phyloP scores from a whole-genome alignment of 2,329 filamentous ascomycete genomes.

The Nemania diffusa region DNA sequence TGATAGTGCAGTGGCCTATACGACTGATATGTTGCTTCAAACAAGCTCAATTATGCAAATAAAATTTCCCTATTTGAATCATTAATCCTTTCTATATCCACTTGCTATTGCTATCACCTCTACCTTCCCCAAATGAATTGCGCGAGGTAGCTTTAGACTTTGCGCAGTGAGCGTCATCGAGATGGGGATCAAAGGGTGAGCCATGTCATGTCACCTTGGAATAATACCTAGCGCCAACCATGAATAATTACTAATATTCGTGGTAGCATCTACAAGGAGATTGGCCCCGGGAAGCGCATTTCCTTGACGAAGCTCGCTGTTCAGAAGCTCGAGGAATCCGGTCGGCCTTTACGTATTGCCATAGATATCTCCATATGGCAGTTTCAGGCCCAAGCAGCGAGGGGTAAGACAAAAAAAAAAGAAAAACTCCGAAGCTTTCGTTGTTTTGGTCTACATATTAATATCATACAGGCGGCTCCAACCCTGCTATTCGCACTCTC shows the following conservation, averaged over 20 bases:
- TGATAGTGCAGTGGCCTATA: neutral
- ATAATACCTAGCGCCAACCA: neutral
- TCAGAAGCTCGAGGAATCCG: slow-evolving; percentile 75
- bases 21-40: slow-evolving; percentile 1
- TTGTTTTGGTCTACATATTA: neutral
- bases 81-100: neutral
- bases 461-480: slow-evolving; percentile 70
- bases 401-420: slow-evolving; percentile 55
- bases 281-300: slow-evolving; percentile 81
- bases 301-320: slow-evolving; percentile 85
- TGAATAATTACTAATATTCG: slow-evolving; percentile 9
- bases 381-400: slow-evolving; percentile 88
- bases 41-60: neutral
- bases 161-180: slow-evolving; percentile 30
- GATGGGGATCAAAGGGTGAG: slow-evolving; percentile 76
- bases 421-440: neutral
- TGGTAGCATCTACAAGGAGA: slow-evolving; percentile 85
- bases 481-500: slow-evolving; percentile 88
- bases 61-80: neutral
- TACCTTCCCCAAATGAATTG: slow-evolving; percentile 25
- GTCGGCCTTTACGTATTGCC: slow-evolving; percentile 82
- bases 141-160: slow-evolving; percentile 18
- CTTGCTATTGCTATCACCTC: neutral
- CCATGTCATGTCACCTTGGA: neutral
- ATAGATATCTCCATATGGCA: slow-evolving; percentile 98